A percentile compares a stretch with the other conserved stretches of the same genome.
These are phyloP conservation scores for Scutellaria barbata DNA, from an alignment of 257 asterid species.

Conservation along the genomic window DNA sequence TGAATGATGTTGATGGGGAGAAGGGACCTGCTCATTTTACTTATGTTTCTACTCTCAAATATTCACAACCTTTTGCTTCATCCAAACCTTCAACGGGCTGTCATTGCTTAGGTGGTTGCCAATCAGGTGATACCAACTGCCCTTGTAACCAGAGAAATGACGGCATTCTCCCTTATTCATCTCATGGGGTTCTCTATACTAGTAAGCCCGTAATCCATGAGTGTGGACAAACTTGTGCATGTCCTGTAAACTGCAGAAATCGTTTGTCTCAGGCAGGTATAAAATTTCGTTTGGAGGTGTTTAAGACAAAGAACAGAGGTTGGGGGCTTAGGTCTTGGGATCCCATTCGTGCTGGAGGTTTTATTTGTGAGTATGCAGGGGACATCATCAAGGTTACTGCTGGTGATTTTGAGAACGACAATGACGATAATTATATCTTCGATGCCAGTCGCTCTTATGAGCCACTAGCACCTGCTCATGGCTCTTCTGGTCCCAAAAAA, in stretches of 20 bases:
- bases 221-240: constrained; percentile 73
- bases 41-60: constrained; percentile 62
- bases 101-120: constrained; percentile 79
- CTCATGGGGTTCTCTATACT: constrained; percentile 67
- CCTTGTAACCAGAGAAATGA: constrained; percentile 66
- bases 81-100: constrained; percentile 61
- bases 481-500: constrained; percentile 42
- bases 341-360: constrained; percentile 81
- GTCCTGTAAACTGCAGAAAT: constrained; percentile 77
- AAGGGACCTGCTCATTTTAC: constrained; percentile 94
- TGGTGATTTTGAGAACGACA: constrained; percentile 47
- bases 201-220: constrained; percentile 62
- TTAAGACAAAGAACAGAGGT: constrained; percentile 78
- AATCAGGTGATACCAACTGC: constrained; percentile 69
- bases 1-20: constrained; percentile 85
- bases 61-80: constrained; percentile 57
- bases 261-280: constrained; percentile 76
- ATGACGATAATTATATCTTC: constrained; percentile 63
- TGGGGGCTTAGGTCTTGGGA: constrained; percentile 99
- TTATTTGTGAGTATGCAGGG: constrained; percentile 89
- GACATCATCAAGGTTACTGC: constrained; percentile 51
- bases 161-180: constrained; percentile 64
- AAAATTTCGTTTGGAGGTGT: constrained; percentile 75
- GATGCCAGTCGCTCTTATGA: constrained; percentile 75
- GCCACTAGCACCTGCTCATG: constrained; percentile 55